phyloP scores from a whole-genome alignment of 2,329 filamentous ascomycete species.

The Aciculosporium take region DNA sequence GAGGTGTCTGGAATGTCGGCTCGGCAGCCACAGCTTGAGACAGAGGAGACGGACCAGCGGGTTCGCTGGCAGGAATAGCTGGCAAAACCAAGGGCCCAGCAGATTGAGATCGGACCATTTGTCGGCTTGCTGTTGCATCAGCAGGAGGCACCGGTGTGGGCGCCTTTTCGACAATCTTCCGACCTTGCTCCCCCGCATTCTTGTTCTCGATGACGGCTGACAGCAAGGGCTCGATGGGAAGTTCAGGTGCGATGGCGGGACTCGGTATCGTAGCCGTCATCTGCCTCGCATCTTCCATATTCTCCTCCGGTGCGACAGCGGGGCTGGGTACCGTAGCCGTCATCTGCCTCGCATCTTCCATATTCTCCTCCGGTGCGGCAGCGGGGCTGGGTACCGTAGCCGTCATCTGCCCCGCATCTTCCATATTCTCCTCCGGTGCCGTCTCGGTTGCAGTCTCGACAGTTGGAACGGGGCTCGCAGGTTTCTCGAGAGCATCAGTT shows the following conservation, averaged over 20 bases:
- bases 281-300: background rate
- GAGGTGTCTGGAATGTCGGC: constrained; percentile 11
- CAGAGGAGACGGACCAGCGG: constrained; percentile 27
- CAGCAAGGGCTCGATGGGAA: background rate
- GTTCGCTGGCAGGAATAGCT: constrained; percentile 34
- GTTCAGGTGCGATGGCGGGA: constrained; percentile 4
- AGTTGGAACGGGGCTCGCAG: constrained; percentile 13
- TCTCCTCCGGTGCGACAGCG: background rate
- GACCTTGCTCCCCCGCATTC: background rate
- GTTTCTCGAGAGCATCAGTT: constrained; percentile 22
- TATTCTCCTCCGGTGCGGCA: background rate
- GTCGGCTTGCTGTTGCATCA: constrained; percentile 10
- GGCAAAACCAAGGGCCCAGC: constrained; percentile 23
- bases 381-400: constrained; percentile 3
- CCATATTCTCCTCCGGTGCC: background rate
- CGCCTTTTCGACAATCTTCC: background rate
- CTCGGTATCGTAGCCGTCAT: constrained; percentile 1
- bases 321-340: constrained; percentile 1
- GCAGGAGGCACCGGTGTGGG: background rate
- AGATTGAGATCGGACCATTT: constrained; percentile 23
- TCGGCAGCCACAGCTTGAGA: constrained; percentile 16
- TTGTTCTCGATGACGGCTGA: background rate
- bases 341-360: background rate
- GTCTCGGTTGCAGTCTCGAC: background rate
- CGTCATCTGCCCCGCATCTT: background rate